Conservation (phyloP, 306 rosid genomes). For the Prinsepia uniflora region DNA sequence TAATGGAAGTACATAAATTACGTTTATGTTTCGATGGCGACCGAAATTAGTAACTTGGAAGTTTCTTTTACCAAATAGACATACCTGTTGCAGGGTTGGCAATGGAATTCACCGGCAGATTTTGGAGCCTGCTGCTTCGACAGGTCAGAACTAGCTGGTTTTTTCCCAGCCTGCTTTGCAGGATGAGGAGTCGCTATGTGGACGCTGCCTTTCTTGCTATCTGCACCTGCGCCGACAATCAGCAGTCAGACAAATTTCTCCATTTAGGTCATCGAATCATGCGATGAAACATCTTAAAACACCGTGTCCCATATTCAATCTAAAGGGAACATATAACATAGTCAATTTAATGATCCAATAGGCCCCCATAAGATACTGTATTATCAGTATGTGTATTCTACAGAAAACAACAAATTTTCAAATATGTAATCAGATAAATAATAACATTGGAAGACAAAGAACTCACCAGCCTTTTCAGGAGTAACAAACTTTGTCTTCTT, state of each 20-base stretch:
- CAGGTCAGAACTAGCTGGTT: constrained; percentile 27
- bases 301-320: neutral
- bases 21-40: neutral
- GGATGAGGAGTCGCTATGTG: constrained; percentile 69
- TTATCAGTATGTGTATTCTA: neutral
- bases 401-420: neutral
- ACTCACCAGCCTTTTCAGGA: constrained; percentile 58
- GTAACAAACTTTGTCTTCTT: constrained; percentile 66
- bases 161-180: constrained; percentile 48
- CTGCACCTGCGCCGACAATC: constrained; percentile 36
- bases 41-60: neutral
- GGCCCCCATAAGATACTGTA: neutral
- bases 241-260: neutral
- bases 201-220: constrained; percentile 36
- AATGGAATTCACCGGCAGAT: constrained; percentile 36
- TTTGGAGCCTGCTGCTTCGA: constrained; percentile 47
- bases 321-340: neutral
- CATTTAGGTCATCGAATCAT: neutral
- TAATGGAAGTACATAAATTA: neutral
- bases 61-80: neutral
- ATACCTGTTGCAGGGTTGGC: constrained; percentile 60
- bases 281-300: neutral
- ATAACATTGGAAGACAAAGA: neutral
- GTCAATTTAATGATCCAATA: neutral
- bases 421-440: neutral